Conservation (phyloP, 352 stramenopile species). For the Poterioochromonas sp. region DNA sequence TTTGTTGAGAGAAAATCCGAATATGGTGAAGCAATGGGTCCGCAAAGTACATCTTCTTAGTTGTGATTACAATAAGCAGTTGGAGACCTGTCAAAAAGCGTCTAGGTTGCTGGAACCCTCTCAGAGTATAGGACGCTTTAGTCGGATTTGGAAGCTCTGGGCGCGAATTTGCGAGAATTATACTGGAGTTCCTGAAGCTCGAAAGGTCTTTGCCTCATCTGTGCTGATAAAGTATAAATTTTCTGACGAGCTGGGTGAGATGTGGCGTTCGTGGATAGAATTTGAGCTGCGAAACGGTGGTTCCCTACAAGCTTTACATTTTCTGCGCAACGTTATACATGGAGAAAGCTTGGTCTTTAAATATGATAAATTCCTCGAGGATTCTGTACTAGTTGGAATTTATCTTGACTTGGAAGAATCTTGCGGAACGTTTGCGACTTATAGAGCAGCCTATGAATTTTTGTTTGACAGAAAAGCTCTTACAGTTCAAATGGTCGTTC, state of each 20-base stretch:
- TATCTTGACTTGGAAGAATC: slow-evolving; percentile 96
- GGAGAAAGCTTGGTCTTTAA: too few relatives aligned
- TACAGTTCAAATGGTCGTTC: slow-evolving; percentile 91
- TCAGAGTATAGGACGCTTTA: slow-evolving; percentile 70
- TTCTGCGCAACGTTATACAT: too few relatives aligned
- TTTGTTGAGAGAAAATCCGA: slow-evolving; percentile 92
- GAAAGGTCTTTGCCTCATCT: slow-evolving; percentile 78
- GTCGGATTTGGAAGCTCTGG: slow-evolving; percentile 62
- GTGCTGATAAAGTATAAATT: slow-evolving; percentile 54
- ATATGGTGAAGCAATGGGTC: slow-evolving; percentile 95
- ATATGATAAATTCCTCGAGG: slow-evolving; percentile 64
- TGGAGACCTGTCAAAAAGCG: slow-evolving; percentile 74
- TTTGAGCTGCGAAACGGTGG: slow-evolving; percentile 88
- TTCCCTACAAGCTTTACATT: slow-evolving; percentile 84
- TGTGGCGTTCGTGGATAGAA: slow-evolving; percentile 88
- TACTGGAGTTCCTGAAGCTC: slow-evolving; percentile 80
- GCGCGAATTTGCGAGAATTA: slow-evolving; percentile 87
- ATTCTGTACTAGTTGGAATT: slow-evolving; percentile 86
- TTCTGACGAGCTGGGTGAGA: slow-evolving; percentile 79
- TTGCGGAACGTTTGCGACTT: slow-evolving; percentile 84
- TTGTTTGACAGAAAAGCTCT: slow-evolving; percentile 89
- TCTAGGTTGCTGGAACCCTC: slow-evolving; percentile 78
- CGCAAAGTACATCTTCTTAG: slow-evolving; percentile 79
- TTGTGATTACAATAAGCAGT: slow-evolving; percentile 37
- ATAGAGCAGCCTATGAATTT: slow-evolving; percentile 84